Conservation (phyloP, 164 flowering plant species). For the Tetracentron sinense region DNA sequence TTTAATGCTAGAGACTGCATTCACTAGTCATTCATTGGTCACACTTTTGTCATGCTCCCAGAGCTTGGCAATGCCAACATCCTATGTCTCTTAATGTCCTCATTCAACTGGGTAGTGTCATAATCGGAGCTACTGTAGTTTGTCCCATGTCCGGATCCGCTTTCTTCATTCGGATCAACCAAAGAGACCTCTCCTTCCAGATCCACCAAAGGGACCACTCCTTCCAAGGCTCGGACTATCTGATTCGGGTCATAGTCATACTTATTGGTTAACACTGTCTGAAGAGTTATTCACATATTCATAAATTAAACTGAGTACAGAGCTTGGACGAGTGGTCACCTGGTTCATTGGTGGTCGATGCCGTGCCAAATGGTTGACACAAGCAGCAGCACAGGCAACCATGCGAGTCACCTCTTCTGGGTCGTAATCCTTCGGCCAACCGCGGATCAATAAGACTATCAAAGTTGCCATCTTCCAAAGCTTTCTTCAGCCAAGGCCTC, state of each 20-base stretch:
- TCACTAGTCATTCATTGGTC: too few relatives aligned
- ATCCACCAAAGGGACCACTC: too few relatives aligned
- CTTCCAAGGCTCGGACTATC: slow-evolving; percentile 66
- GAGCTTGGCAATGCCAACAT: slow-evolving; percentile 53
- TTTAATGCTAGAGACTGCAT: too few relatives aligned
- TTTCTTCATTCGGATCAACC: slow-evolving; percentile 45
- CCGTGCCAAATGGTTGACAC: slow-evolving; percentile 83
- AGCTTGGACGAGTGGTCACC: too few relatives aligned
- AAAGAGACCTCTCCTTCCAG: slow-evolving; percentile 41
- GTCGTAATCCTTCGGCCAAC: slow-evolving; percentile 44
- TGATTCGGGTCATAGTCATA: slow-evolving; percentile 19
- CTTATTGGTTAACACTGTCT: too few relatives aligned
- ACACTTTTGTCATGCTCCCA: too few relatives aligned
- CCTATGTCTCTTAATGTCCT: slow-evolving; percentile 56
- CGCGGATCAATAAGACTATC: slow-evolving; percentile 59
- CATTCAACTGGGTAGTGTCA: slow-evolving; percentile 55
- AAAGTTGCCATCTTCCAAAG: slow-evolving; percentile 69
- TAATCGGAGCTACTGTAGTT: slow-evolving; percentile 57
- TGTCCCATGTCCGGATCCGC: slow-evolving; percentile 46
- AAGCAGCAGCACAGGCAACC: slow-evolving; percentile 90
- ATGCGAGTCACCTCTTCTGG: slow-evolving; percentile 69
- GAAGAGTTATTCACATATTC: too few relatives aligned
- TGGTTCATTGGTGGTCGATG: slow-evolving; percentile 91
- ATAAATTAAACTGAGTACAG: too few relatives aligned
- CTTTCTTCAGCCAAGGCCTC: slow-evolving; percentile 66